Base-by-base conservation (phyloP, 2,329 filamentous ascomycete genomes). In the Aspergillus fructus region DNA sequence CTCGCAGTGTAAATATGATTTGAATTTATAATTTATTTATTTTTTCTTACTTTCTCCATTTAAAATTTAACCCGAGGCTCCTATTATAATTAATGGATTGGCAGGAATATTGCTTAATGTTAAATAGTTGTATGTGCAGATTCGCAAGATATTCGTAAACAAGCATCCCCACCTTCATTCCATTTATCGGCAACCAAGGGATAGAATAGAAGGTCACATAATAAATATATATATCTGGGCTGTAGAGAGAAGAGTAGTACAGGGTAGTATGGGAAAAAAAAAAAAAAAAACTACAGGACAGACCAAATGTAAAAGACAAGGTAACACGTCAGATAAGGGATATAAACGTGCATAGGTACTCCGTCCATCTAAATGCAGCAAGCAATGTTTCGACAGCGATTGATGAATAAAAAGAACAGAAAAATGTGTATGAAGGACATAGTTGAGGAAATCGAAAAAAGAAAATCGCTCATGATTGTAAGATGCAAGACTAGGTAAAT, bases 311-410 rank as follows among this genome's bases (percentile, higher is more conserved):
- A 45, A 39, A 58, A 59, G 60, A 43, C 58, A 58, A 61, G 61
- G 58, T 42, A 60, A 58, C 41, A 57, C 62, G 49, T 52, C 63
- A 59, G 62, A 60, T 59, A 56, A 66, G 58, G 62, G 61, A 64
- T 58, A 65, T 64, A 68, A 37, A 48, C 67, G 62, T 60, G 62
- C 42, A 34, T 40, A 50, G 19, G 33, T 63, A 63, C 63, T 66
- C 64, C 64, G 58, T 64, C 62, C 62, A 58, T 66, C 64, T 69
- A 69, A 67, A 68, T 71, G 65, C 66, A 67, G 58, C 56, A 63
- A 51, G 13, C 45, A 45, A 34, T 27, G 13, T 19, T 19, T 49
- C 30, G 42, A 47, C 15, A 9, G 23, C 37, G 21, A 39, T 30
- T 40, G 45, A 17, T 33, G 11, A n/a, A 21, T 15, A 7, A 34